Evolutionary conservation across 441 rosid genomes (phyloP), one percentile per base, ranked within the genome.

Genomic region (Adansonia grandidieri): DNA sequence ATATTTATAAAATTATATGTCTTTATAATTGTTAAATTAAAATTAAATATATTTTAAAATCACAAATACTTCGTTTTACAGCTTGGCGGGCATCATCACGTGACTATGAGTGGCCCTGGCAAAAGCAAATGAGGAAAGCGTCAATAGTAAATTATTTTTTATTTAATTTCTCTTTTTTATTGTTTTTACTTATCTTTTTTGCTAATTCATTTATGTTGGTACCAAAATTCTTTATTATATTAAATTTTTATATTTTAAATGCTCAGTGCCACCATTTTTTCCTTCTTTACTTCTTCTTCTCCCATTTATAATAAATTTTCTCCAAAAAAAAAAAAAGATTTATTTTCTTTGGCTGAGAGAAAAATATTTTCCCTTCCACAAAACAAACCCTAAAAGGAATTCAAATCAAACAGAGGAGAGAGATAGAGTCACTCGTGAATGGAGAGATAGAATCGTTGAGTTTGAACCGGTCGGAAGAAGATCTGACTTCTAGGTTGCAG

Each of bases 381-480:
- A n/a, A 37, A 42, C 72, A 20, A 71, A 71, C 80, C 77, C 80
- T 78, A 78, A 37, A 69, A 9, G n/a, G 44, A 63, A 20, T 53
- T 42, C 65, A 51, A 63, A 37, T 22, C 13, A 54, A 76, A 8
- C 51, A 19, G 42, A 40, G 14, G 37, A 14, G 20, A 14, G 20
- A 28, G 42, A 28, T 15, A 11, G 64, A 66, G 65, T 4, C 17
- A 50, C 19, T 51, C 28, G 63, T 62, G 28, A 78, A 68, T 68
- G 71, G 60, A 48, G 45, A 54, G 17, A 53, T n/a, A 72, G 77
- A 80, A 78, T 77, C 71, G 66, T 73, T 67, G 84, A 79, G 81
- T 83, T 37, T 48, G 80, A 84, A 82, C 80, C 83, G 82, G 81
- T 17, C 57, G 63, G 53, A 53, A 58, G 80, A 82, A 85, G 86